Percentiles rank a stretch among this genome's conserved stretches.
phyloP scores from a whole-genome alignment of 129 eudicot species.

The Sambucus nigra region DNA sequence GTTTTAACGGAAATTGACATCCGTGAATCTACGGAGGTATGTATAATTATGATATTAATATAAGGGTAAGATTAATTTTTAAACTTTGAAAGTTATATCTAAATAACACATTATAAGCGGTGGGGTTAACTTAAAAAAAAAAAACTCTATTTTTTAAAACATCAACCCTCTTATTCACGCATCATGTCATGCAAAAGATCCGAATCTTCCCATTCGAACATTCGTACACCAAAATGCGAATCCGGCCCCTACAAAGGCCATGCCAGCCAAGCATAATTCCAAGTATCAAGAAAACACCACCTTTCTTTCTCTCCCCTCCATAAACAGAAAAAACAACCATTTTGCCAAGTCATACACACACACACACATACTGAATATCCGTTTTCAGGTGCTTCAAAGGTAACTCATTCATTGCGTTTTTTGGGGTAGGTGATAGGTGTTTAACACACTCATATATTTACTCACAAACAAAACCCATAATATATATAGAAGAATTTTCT shows the following conservation, averaged over 20 bases:
- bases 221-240: slow-evolving; percentile 22
- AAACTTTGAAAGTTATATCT: too few species aligned
- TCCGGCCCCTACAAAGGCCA: slow-evolving; percentile 34
- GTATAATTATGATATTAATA: neutral
- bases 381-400: slow-evolving; percentile 11
- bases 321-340: slow-evolving; percentile 14
- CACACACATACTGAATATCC: slow-evolving; percentile 1
- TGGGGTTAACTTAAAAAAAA: too few species aligned
- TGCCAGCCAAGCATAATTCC: slow-evolving; percentile 22
- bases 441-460: neutral
- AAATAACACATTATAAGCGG: too few species aligned
- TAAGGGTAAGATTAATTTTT: too few species aligned
- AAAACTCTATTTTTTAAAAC: too few species aligned
- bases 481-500: too few species aligned
- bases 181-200: too few species aligned
- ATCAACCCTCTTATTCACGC: too few species aligned
- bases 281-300: slow-evolving; percentile 8
- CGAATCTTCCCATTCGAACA: slow-evolving; percentile 58
- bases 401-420: neutral
- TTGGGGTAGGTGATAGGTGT: slow-evolving; percentile 7
- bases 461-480: too few species aligned
- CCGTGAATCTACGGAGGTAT: too few species aligned
- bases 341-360: slow-evolving; percentile 16
- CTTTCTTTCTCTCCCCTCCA: slow-evolving; percentile 5
- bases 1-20: too few species aligned